phyloP scores from a whole-genome alignment of 176 grass and related monocot genomes.

The Olyra latifolia region DNA sequence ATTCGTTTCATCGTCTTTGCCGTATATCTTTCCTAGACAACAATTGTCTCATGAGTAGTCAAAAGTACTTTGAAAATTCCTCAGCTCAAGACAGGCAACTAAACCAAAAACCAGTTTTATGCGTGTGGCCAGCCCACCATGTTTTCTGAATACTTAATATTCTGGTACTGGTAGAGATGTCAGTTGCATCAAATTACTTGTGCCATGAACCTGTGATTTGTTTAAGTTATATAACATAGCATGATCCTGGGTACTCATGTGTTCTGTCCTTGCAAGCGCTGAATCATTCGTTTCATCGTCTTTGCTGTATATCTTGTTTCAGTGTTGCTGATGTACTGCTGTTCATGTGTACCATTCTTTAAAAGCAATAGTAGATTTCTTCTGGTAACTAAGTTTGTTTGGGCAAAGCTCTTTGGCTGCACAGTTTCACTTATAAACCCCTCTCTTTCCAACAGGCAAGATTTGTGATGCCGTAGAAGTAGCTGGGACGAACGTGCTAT shows the following conservation, averaged over 20 bases:
- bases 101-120: not conserved
- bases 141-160: not conserved
- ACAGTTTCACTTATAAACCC: not conserved
- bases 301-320: not conserved
- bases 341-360: not conserved
- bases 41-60: not conserved
- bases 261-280: not conserved
- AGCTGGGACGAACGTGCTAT: conserved; percentile 80
- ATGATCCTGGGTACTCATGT: not conserved
- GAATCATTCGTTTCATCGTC: not conserved
- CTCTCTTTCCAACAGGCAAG: conserved; percentile 51
- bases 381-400: not conserved
- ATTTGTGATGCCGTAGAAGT: conserved; percentile 80
- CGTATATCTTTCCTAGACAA: too few species aligned
- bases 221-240: not conserved
- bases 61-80: too few species aligned
- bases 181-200: not conserved
- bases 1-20: not conserved
- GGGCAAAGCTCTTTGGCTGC: not conserved
- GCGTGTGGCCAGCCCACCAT: not conserved
- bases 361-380: not conserved
- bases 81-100: not conserved
- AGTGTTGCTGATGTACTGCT: not conserved
- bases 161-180: not conserved
- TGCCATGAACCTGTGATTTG: not conserved